Evolutionary conservation across 1,139 yeast species (phyloP).

Genomic region (Sugiyamaella novakii): DNA sequence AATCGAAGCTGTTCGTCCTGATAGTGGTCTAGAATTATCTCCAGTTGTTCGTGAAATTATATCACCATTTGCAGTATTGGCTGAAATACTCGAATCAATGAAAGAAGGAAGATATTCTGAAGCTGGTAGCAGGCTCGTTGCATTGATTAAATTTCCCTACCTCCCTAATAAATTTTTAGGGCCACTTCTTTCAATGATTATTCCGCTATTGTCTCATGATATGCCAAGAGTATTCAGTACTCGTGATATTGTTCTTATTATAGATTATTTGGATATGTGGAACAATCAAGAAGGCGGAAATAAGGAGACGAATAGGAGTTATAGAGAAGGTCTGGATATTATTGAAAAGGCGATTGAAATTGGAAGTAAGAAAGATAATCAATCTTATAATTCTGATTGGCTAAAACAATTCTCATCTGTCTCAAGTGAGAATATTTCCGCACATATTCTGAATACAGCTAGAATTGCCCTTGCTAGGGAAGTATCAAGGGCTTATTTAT

Average conservation of each 20-base stretch:
- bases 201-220: slow-evolving; percentile 28
- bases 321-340: slow-evolving; percentile 13
- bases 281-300: slow-evolving; percentile 36
- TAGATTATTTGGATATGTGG: slow-evolving; percentile 53
- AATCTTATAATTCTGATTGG: slow-evolving; percentile 22
- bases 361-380: background rate
- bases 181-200: slow-evolving; percentile 42
- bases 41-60: slow-evolving; percentile 66
- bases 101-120: slow-evolving; percentile 35
- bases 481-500: slow-evolving; percentile 32
- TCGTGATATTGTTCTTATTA: slow-evolving; percentile 50
- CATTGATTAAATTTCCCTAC: slow-evolving; percentile 63
- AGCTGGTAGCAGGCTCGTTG: slow-evolving; percentile 48
- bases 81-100: slow-evolving; percentile 49
- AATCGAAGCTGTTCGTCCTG: slow-evolving; percentile 37
- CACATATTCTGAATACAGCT: slow-evolving; percentile 24
- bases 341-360: slow-evolving; percentile 19
- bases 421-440: background rate
- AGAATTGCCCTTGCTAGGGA: slow-evolving; percentile 31
- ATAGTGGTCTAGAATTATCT: slow-evolving; percentile 39
- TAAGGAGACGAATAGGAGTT: background rate
- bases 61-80: slow-evolving; percentile 71
- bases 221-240: slow-evolving; percentile 30
- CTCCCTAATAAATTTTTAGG: slow-evolving; percentile 59
- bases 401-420: slow-evolving; percentile 11